Evolutionary conservation across 192 early-diverging fungal genomes (phyloP).

Genomic region (Backusella australiensis): DNA sequence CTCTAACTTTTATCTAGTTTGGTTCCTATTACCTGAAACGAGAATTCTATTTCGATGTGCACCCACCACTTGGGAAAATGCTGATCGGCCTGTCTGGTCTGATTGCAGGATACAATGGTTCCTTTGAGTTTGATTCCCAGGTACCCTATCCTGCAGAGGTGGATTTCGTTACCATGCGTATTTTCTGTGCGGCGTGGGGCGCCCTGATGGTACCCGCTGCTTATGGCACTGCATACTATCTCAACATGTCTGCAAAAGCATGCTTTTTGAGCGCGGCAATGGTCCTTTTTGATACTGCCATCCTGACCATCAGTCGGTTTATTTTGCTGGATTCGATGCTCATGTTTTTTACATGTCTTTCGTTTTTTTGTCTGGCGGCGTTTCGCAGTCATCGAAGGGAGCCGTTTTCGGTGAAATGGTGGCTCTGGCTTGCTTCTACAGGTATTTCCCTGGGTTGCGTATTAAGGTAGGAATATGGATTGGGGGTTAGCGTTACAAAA

Average conservation of each 20-base stretch:
- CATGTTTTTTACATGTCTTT: constrained; percentile 50
- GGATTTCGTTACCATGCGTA: constrained; percentile 86
- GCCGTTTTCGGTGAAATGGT: constrained; percentile 86
- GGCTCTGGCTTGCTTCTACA: constrained; percentile 78
- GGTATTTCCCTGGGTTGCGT: constrained; percentile 86
- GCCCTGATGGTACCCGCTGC: constrained; percentile 86
- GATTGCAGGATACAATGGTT: constrained; percentile 83
- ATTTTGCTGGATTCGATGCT: constrained; percentile 15
- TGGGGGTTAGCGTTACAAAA: neutral
- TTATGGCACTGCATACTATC: constrained; percentile 79
- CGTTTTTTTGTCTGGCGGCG: constrained; percentile 63
- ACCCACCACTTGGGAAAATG: constrained; percentile 98
- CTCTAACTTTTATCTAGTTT: constrained; percentile 57
- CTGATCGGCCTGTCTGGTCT: constrained; percentile 82
- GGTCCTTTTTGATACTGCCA: constrained; percentile 58
- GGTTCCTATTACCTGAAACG: constrained; percentile 90
- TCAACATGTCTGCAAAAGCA: constrained; percentile 66
- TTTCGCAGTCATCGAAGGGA: constrained; percentile 37
- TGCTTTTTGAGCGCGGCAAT: constrained; percentile 72
- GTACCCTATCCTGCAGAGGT: constrained; percentile 73
- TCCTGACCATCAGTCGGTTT: constrained; percentile 38
- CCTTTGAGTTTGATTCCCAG: constrained; percentile 82
- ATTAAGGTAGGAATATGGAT: constrained; percentile 14
- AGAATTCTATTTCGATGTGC: constrained; percentile 97
- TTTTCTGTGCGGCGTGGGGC: constrained; percentile 87